phyloP scores from a whole-genome alignment of 345 rosid genomes.

The Reutealis trisperma region DNA sequence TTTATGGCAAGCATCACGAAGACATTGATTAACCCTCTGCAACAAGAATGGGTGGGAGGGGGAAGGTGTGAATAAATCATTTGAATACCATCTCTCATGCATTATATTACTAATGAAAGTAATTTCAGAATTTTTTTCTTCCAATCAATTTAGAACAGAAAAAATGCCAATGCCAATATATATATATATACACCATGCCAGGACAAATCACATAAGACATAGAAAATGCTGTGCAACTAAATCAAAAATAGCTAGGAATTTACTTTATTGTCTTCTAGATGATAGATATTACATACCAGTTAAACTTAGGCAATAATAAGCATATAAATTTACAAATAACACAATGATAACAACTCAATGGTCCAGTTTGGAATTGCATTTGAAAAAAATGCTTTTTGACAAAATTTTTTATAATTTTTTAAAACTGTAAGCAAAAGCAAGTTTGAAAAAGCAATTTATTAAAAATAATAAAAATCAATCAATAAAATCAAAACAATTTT shows the following conservation, averaged over 20 bases:
- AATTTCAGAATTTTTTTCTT: not conserved
- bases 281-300: not conserved
- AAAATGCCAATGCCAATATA: not conserved
- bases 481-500: too few species aligned
- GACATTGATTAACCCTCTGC: slow-evolving; percentile 92
- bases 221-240: not conserved
- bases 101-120: not conserved
- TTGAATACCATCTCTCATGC: not conserved
- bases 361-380: too few species aligned
- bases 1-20: slow-evolving; percentile 57
- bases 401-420: too few species aligned
- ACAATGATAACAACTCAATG: not conserved
- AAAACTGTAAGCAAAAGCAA: too few species aligned
- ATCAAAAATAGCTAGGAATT: not conserved
- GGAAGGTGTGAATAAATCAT: not conserved
- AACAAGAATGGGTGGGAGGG: not conserved
- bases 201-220: not conserved
- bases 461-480: too few species aligned
- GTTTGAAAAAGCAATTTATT: too few species aligned
- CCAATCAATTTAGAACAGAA: not conserved
- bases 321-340: not conserved
- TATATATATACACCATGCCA: not conserved
- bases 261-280: not conserved
- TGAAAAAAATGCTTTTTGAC: too few species aligned
- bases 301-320: not conserved